Evolutionary conservation across 345 rosid genomes (phyloP).

Genomic region (Atalantia buxifolia): DNA sequence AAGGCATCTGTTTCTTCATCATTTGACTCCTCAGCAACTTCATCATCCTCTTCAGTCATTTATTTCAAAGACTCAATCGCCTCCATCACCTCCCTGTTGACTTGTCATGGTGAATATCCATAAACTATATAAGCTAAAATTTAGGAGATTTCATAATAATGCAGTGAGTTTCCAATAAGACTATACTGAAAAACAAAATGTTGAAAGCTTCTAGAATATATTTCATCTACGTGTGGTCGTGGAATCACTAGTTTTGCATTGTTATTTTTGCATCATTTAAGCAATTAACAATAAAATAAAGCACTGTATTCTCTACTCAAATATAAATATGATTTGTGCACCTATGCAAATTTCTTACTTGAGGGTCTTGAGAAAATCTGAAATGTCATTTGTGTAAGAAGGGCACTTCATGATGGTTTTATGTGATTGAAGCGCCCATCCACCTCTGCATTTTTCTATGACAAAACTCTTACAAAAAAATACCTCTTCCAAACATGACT

Average conservation of each 20-base stretch:
- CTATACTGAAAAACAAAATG: not conserved
- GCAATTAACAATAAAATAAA: not conserved
- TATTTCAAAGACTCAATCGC: slow-evolving; percentile 44
- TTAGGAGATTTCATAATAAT: not conserved
- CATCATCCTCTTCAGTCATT: slow-evolving; percentile 24
- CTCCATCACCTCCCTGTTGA: slow-evolving; percentile 61
- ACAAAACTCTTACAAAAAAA: slow-evolving; percentile 41
- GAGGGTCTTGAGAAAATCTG: slow-evolving; percentile 54
- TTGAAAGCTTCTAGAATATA: not conserved
- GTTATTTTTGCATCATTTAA: not conserved
- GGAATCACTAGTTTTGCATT: not conserved
- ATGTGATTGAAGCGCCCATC: slow-evolving; percentile 45
- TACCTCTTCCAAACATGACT: slow-evolving; percentile 45
- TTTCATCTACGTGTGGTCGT: not conserved
- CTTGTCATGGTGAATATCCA: slow-evolving; percentile 32
- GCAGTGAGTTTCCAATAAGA: not conserved
- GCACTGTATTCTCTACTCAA: not conserved
- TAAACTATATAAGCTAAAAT: not conserved
- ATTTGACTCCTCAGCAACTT: slow-evolving; percentile 1
- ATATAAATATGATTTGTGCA: not conserved
- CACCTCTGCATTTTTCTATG: slow-evolving; percentile 47
- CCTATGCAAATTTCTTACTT: slow-evolving; percentile 26
- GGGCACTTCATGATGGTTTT: slow-evolving; percentile 53
- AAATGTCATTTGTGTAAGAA: slow-evolving; percentile 41
- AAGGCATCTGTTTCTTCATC: slow-evolving; percentile 17